Evolutionary conservation across 192 early-diverging fungal species (phyloP), one percentile per base, ranked within the genome.

Genomic region (Obelidium mucronatum): DNA sequence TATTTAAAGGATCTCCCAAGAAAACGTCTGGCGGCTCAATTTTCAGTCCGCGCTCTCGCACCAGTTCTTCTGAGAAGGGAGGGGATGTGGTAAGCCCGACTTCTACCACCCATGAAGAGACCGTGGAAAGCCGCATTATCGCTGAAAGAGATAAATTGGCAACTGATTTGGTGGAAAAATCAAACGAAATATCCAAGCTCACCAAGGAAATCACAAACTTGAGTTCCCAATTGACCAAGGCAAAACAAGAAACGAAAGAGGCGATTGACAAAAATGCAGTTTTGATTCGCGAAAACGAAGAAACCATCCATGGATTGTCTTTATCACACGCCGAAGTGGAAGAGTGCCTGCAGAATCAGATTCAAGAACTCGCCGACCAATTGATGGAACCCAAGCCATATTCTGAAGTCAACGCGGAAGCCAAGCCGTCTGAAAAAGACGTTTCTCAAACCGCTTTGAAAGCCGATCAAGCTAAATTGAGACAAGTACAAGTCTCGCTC

Each of bases 291-390:
- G 76, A 65, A 53, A 19, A 58, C 40, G 65, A 54, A 26, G 76
- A 58, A 37, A 51, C 22, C 11, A 33, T 69, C 13, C 68, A 69
- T 42, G 66, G 64, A 3, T 8, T 77, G 2, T 30, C 19, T 4
- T 11, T 61, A 34, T 55, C 63, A 6, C 76, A 77, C 40, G 34
- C 42, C 2, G 76, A 77, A 36, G 58, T 77, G 13, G 76, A 77
- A 77, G 76, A 77, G 70, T 77, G 76, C 40, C 44, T 77, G 13
- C 64, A 77, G 35, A 24, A 58, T 34, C 76, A 77, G 37, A 69
- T 77, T 34, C 76, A 77, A 70, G 76, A 77, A 40, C 58, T 77
- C 5, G 40, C 76, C 6, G 76, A 77, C 42, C 76, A 69, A 34
- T 59, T 77, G 24, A 77, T 77, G 76, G 76, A 69, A 67, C 76